Base-by-base conservation (phyloP, 2,329 filamentous ascomycete genomes). In the Neophaeococcomyces mojaviensis region DNA sequence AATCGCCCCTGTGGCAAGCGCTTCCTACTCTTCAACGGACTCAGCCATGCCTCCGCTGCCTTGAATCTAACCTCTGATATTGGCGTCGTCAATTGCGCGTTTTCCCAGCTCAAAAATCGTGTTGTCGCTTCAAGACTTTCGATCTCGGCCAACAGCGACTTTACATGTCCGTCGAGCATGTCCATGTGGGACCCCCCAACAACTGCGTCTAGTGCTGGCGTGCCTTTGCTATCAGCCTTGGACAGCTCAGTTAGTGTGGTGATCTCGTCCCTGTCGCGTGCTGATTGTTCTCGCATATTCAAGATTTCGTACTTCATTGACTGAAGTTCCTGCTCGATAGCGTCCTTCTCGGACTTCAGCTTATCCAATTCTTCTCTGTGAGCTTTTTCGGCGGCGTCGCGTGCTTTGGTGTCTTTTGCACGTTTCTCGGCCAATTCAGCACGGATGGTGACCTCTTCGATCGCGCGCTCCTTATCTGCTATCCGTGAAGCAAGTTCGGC, bases 351-450 rank as follows among this genome's bases (percentile, higher is more conserved):
- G 10, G 56, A 46, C 45, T 64, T 63, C 35, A 66, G 53, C n/a
- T 60, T 56, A 47, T 69, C 65, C 34, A 71, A 60, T 48, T 67
- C 64, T 12, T 57, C 49, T 52, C 70, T 67, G 24, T 70, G 60
- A 5, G 69, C 66, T 50, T 69, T 69, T 16, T 67, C 65, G 49
- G 65, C 61, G 2, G 64, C 78, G 12, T 85, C 79, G 65, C 90
- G 89, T 61, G 84, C 81, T 53, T 81, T 80, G 4, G 86, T 86
- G 59, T 94, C 88, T 48, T 82, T 81, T 82, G 92, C 89, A 47
- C 87, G 77, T 6, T 86, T 86, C 64, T 94, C 86, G 31, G 97
- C 79, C 33, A 92, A 86, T 65, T 96, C 90, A 55, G 96, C 94
- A 64, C 92, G 89, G 55, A 96, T 84, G n/a, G 83, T 77, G 41